A percentile compares a stretch with the other conserved stretches of the same genome.
phyloP scores from a whole-genome alignment of 225 moss, liverwort and hornwort genomes.

The Lunularia cruciata region DNA sequence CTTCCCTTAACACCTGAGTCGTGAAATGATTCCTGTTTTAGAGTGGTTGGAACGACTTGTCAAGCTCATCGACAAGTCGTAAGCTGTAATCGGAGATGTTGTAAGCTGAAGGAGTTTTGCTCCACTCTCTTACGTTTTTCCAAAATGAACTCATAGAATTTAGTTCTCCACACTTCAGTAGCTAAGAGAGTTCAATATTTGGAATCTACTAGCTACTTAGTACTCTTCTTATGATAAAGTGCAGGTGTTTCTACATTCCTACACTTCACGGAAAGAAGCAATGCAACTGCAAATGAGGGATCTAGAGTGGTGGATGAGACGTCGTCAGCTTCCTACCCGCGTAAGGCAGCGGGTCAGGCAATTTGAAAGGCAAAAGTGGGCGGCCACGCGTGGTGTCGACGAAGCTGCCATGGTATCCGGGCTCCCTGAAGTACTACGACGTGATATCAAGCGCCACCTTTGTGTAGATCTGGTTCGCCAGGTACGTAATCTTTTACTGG shows the following conservation, averaged over 20 bases:
- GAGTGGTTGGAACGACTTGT: no score
- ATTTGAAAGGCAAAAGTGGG: constrained; percentile 83
- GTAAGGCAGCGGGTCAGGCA: constrained; percentile 73
- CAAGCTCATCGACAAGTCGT: no score
- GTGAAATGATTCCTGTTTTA: no score
- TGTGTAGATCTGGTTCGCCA: constrained; percentile 79
- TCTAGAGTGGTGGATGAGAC: constrained; percentile 90
- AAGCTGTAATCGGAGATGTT: no score
- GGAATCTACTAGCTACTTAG: no score
- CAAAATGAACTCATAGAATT: no score
- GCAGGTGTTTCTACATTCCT: constrained; percentile 84
- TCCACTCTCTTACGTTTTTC: no score
- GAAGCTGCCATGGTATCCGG: constrained; percentile 65
- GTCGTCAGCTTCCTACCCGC: constrained; percentile 60
- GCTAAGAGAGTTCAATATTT: no score
- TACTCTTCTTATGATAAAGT: no score
- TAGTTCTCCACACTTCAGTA: no score
- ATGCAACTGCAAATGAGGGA: constrained; percentile 78
- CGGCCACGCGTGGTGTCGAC: constrained; percentile 80
- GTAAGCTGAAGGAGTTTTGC: no score
- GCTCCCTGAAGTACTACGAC: constrained; percentile 77
- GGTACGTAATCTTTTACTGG: constrained; percentile 35
- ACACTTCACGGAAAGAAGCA: constrained; percentile 63
- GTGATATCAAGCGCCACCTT: constrained; percentile 80
- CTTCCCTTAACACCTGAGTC: no score